Evolutionary conservation across 2,329 filamentous ascomycete species (phyloP), one percentile per base, ranked within the genome.

Genomic region (Hypomyces rosellus): DNA sequence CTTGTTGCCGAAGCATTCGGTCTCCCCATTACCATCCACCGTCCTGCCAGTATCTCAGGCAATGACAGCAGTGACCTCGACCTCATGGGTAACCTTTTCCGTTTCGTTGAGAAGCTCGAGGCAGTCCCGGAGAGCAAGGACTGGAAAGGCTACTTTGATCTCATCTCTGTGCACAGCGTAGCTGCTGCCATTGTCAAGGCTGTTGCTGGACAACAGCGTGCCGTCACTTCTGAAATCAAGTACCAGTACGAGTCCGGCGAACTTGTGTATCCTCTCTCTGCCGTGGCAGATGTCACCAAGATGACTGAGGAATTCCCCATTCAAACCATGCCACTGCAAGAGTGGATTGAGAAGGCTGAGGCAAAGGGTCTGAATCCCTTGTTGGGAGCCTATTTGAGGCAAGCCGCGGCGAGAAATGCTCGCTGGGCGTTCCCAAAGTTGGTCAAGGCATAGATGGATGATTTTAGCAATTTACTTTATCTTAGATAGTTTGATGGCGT

Each of bases 1-100:
- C 56, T 22, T 18, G 15, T 25, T 4, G 18, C 22, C 22, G 20
- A 33, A 15, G 14, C 11, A 8, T 40, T 48, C 2, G 56, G 54
- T 2, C 20, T 65, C 9, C 57, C 58, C 0, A 56, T 67, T 1
- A 51, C 38, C 3, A 61, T 70, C 18, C 64, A 69, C 50, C 60
- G 66, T 18, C 58, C 62, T 7, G 50, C 50, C 1, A 49, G 48
- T 49, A 51, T 60, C 47, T 41, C 45, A 11, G 54, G 56, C 8
- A 25, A 43, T 15, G 52, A 48, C 20, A 50, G 54, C 4, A 33
- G 36, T 15, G 38, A 54, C 8, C 39, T 42, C 6, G 58, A 59
- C 34, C 18, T 58, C 11, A 54, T 59, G 45, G 38, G 42, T 15
- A 58, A 56, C 41, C 22, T 60, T 6, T 42, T 42, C 39, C 15